Conservation (phyloP, 257 asterid species). For the Vinca minor region DNA sequence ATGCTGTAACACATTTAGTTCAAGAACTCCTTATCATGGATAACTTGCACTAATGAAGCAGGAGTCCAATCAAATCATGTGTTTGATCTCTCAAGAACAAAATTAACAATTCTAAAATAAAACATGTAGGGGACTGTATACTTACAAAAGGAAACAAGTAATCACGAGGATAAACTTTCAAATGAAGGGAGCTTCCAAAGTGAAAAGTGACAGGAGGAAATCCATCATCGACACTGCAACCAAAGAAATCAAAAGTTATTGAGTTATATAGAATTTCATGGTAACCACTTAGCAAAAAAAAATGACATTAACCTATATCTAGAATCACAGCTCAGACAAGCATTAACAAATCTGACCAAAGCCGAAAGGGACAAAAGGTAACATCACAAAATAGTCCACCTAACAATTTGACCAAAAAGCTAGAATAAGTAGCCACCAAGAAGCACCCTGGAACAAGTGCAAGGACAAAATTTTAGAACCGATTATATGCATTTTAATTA, state of each 20-base stretch:
- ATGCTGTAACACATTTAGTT: too few species aligned
- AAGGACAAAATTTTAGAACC: neutral
- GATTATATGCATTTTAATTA: neutral
- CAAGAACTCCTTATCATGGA: neutral
- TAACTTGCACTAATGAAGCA: neutral
- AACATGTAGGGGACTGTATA: constrained; percentile 18
- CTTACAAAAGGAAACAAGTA: constrained; percentile 94
- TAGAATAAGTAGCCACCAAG: neutral
- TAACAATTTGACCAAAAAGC: neutral
- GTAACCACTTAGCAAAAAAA: neutral
- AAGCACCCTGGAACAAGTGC: neutral
- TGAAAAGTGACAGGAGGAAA: constrained; percentile 81
- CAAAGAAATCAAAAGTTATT: constrained; percentile 21
- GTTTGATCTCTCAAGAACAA: neutral
- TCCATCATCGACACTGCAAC: constrained; percentile 88
- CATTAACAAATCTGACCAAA: neutral
- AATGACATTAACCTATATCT: neutral
- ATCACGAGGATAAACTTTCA: constrained; percentile 86
- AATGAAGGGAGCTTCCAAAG: constrained; percentile 67
- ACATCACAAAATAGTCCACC: neutral
- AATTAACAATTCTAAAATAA: neutral
- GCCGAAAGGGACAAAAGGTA: neutral
- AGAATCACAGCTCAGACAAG: neutral
- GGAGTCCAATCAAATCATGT: neutral
- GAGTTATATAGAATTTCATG: constrained; percentile 4